Evolutionary conservation across 2,329 filamentous ascomycete genomes (phyloP).

Genomic region (Penicillium sclerotigenum): DNA sequence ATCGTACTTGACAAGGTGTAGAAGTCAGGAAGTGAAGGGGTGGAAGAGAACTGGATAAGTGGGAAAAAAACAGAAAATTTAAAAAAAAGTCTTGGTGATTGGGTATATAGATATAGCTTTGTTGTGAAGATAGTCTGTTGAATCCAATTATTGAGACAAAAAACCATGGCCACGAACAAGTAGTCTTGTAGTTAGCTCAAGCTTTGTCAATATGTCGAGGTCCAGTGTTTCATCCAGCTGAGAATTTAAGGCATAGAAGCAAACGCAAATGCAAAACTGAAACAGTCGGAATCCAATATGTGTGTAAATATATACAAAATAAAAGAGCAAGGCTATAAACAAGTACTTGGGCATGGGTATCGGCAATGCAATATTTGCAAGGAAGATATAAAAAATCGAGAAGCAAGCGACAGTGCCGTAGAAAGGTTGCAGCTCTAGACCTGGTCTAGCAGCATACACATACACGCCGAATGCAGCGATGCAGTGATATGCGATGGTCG

Average conservation of each 20-base stretch:
- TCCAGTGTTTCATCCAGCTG: neutral
- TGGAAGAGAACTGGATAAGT: neutral
- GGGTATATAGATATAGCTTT: neutral
- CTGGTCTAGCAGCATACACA: neutral
- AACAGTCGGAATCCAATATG: neutral
- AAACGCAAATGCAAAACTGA: too few species aligned
- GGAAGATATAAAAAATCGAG: neutral
- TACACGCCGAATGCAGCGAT: neutral
- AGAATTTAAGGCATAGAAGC: neutral
- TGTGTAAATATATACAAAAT: slow-evolving; percentile 2
- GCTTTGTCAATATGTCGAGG: neutral
- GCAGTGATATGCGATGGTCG: neutral
- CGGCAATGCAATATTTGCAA: slow-evolving; percentile 11
- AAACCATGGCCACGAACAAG: neutral
- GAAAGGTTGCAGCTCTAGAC: neutral
- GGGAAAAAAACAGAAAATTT: neutral
- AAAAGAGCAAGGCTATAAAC: neutral
- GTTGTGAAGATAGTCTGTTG: neutral
- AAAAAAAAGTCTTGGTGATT: neutral
- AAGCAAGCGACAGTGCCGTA: neutral
- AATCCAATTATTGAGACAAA: neutral
- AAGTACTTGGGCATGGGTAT: slow-evolving; percentile 8
- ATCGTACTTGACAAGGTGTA: neutral
- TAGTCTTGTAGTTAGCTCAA: neutral
- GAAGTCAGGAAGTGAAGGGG: neutral